A percentile compares a stretch with the other conserved stretches of the same genome.
These are phyloP conservation scores for Tolypocladium nubicola DNA, from an alignment of 2,329 filamentous ascomycete genomes.

Conservation along the genomic window DNA sequence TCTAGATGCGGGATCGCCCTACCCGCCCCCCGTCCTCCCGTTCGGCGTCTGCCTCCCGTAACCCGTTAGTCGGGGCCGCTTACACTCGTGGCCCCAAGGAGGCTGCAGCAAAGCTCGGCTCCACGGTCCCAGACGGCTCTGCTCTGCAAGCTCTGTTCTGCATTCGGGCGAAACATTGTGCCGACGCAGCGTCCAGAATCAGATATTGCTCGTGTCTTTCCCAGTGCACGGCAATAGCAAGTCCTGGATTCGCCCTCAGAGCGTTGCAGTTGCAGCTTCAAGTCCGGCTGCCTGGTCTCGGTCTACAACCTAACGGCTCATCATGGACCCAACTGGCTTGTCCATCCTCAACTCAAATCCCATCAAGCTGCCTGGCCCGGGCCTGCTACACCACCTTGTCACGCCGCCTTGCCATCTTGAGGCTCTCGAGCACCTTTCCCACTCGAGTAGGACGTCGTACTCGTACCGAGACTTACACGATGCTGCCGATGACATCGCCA, in stretches of 20 bases:
- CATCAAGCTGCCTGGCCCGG: conserved; percentile 28
- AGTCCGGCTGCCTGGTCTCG: neutral
- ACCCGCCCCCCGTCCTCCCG: neutral
- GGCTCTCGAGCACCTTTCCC: conserved; percentile 22
- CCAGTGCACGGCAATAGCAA: neutral
- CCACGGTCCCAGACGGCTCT: neutral
- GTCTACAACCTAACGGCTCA: neutral
- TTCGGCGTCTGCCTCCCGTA: neutral
- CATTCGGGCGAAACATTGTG: neutral
- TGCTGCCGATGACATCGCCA: conserved; percentile 45
- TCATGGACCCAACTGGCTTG: conserved; percentile 18
- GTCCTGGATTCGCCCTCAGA: neutral
- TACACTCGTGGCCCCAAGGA: neutral
- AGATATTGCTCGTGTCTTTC: neutral
- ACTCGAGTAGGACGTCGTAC: conserved; percentile 24
- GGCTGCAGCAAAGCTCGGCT: neutral
- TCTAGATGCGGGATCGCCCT: neutral
- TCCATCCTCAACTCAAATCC: conserved; percentile 38
- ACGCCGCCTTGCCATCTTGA: conserved; percentile 14
- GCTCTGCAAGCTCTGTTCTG: neutral
- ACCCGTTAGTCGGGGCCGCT: neutral
- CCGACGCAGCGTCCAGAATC: neutral
- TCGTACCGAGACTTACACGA: conserved; percentile 55
- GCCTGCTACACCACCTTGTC: conserved; percentile 50
- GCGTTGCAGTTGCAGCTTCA: neutral